Conservation (phyloP, 176 grass and related monocot genomes). For the Cocos nucifera region DNA sequence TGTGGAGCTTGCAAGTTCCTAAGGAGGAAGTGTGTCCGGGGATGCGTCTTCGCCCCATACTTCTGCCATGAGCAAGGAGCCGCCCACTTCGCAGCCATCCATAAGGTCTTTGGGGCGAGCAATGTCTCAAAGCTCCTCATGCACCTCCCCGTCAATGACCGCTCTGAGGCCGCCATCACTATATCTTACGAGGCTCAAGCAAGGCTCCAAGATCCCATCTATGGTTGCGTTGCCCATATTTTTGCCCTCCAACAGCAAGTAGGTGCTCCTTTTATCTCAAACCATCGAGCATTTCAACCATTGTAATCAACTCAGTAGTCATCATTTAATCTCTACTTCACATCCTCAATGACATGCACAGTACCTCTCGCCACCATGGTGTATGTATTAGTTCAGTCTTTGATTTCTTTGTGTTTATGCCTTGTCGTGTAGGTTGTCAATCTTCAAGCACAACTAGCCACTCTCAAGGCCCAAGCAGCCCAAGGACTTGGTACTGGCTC, state of each 20-base stretch:
- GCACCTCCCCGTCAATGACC: conserved; percentile 1
- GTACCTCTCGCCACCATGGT: too few relatives aligned
- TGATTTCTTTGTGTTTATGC: not conserved
- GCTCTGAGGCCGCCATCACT: conserved; percentile 1
- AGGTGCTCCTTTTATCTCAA: not conserved
- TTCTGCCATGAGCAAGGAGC: conserved; percentile 9
- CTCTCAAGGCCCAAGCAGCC: conserved; percentile 4
- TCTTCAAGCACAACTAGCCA: conserved; percentile 11
- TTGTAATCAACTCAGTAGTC: too few relatives aligned
- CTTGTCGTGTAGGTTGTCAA: conserved; percentile 2
- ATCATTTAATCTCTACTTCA: too few relatives aligned
- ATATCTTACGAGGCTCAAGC: conserved; percentile 10
- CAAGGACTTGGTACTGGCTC: not conserved
- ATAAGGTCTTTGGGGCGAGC: conserved; percentile 10
- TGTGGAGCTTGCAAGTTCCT: conserved; percentile 11
- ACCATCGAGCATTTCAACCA: not conserved
- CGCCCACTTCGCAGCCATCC: conserved; percentile 6
- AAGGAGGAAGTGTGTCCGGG: conserved; percentile 3
- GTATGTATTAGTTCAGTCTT: not conserved
- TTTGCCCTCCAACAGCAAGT: conserved; percentile 12
- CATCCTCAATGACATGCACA: too few relatives aligned
- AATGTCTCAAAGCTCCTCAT: conserved; percentile 7
- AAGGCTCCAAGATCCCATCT: conserved; percentile 5
- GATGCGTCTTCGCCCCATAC: conserved; percentile 8
- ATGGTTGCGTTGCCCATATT: conserved; percentile 8